A percentile compares a stretch with the other conserved stretches of the same genome.
phyloP scores from a whole-genome alignment of 2,329 filamentous ascomycete genomes.

The Sporothrix curviconia region DNA sequence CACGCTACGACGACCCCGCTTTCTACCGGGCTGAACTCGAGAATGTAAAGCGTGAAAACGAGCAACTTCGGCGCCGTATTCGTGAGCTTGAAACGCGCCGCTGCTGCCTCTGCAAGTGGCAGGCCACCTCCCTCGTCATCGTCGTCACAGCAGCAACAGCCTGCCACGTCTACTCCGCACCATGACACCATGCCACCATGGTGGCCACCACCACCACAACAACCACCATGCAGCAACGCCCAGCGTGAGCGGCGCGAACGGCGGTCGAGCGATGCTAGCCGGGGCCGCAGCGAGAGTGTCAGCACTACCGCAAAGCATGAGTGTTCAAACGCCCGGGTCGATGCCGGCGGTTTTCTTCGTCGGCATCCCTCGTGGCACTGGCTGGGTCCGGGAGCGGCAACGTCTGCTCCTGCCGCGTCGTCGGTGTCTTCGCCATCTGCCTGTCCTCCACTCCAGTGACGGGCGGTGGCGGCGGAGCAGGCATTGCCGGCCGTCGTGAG shows the following conservation, averaged over 20 bases:
- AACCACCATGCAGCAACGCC: not conserved
- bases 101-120: not conserved
- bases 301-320: slow-evolving; percentile 50
- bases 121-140: no score
- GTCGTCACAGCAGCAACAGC: not conserved
- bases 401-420: slow-evolving; percentile 27
- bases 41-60: slow-evolving; percentile 56
- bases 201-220: not conserved
- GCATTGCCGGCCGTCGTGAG: slow-evolving; percentile 42
- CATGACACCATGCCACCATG: not conserved
- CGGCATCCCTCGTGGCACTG: slow-evolving; percentile 14
- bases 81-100: slow-evolving; percentile 52
- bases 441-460: not conserved
- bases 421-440: slow-evolving; percentile 23
- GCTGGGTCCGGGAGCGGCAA: slow-evolving; percentile 12
- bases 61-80: slow-evolving; percentile 52
- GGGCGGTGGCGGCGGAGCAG: slow-evolving; percentile 28
- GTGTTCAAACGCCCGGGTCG: slow-evolving; percentile 26
- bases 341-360: slow-evolving; percentile 27
- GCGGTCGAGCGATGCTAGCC: slow-evolving; percentile 40
- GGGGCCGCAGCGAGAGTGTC: slow-evolving; percentile 43
- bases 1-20: slow-evolving; percentile 56
- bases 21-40: slow-evolving; percentile 56
- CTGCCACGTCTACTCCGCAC: not conserved
- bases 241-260: slow-evolving; percentile 35